phyloP scores from a whole-genome alignment of 2,329 filamentous ascomycete species.

The Ilyonectria mors-panacis region DNA sequence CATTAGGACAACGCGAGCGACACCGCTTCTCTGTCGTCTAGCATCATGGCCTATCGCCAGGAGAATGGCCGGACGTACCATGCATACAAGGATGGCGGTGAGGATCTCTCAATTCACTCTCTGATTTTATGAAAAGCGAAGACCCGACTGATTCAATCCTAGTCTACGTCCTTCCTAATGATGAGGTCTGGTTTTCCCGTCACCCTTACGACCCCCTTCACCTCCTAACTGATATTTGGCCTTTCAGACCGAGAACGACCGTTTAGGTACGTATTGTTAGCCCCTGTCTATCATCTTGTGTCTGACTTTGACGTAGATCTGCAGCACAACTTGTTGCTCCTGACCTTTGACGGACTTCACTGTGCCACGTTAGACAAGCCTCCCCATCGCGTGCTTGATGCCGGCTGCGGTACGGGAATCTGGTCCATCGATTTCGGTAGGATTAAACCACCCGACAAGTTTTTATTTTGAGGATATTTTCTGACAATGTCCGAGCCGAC shows the following conservation, averaged over 20 bases:
- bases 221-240: not conserved
- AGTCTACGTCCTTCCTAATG: constrained; percentile 36
- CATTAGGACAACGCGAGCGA: constrained; percentile 1
- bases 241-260: constrained; percentile 29
- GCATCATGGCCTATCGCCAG: constrained; percentile 23
- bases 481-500: constrained; percentile 22
- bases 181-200: constrained; percentile 22
- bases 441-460: not conserved
- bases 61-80: constrained; percentile 27
- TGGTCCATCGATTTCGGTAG: constrained; percentile 36
- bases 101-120: not conserved
- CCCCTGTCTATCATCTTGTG: not conserved
- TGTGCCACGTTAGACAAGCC: constrained; percentile 5
- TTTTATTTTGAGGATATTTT: not conserved
- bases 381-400: constrained; percentile 15
- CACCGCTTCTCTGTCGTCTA: constrained; percentile 16
- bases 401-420: constrained; percentile 32
- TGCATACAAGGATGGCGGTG: constrained; percentile 24
- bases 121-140: not conserved
- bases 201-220: not conserved
- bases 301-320: constrained; percentile 16
- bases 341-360: constrained; percentile 31
- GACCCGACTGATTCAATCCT: not conserved
- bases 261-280: constrained; percentile 12
- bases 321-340: constrained; percentile 31